phyloP scores from a whole-genome alignment of 192 early-diverging fungal species.

The Rhizophagus clarus region DNA sequence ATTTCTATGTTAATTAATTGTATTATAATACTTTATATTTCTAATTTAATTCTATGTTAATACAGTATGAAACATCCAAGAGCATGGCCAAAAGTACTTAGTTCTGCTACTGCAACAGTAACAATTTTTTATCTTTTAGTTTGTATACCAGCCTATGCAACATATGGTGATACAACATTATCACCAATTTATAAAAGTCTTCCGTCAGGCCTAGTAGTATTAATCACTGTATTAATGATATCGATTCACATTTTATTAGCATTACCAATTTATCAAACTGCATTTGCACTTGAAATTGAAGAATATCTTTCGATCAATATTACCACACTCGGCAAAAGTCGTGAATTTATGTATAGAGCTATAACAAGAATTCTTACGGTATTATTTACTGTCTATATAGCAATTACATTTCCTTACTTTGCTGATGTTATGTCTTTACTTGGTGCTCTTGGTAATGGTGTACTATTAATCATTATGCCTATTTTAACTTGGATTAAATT shows the following conservation, averaged over 20 bases:
- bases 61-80: slow-evolving; percentile 57
- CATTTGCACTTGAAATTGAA: slow-evolving; percentile 66
- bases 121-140: slow-evolving; percentile 64
- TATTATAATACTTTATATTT: neutral
- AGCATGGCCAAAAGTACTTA: slow-evolving; percentile 58
- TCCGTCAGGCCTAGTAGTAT: slow-evolving; percentile 50
- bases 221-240: slow-evolving; percentile 58
- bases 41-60: neutral
- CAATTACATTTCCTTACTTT: slow-evolving; percentile 60
- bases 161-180: slow-evolving; percentile 56
- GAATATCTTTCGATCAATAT: slow-evolving; percentile 50
- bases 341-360: slow-evolving; percentile 48
- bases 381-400: slow-evolving; percentile 42
- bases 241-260: slow-evolving; percentile 69
- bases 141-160: slow-evolving; percentile 62
- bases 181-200: slow-evolving; percentile 65
- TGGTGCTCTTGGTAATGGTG: slow-evolving; percentile 57
- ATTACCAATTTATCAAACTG: slow-evolving; percentile 64
- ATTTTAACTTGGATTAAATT: slow-evolving; percentile 53
- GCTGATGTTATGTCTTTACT: slow-evolving; percentile 61
- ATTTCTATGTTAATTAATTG: neutral
- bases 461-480: slow-evolving; percentile 60
- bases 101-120: slow-evolving; percentile 55
- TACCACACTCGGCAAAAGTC: slow-evolving; percentile 34
- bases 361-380: slow-evolving; percentile 51